A percentile compares a stretch with the other conserved stretches of the same genome.
Conservation (phyloP, 768 basidiomycete species). For the Lentinula raphanica region DNA sequence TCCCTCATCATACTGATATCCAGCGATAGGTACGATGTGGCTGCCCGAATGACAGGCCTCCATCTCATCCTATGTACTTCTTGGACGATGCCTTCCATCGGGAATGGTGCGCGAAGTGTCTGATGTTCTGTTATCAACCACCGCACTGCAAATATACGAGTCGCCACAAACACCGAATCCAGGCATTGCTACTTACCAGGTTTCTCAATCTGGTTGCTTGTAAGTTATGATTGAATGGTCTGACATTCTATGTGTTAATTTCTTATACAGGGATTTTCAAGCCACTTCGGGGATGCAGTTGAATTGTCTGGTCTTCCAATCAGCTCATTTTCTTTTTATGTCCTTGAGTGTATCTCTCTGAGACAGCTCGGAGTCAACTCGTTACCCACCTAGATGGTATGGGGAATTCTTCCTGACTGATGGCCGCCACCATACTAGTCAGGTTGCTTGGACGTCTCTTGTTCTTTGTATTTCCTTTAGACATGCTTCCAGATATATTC, state of each 20-base stretch:
- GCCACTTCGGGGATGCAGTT: constrained; percentile 1
- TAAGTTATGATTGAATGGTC: not conserved
- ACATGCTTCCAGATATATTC: too few relatives aligned
- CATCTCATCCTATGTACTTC: constrained; percentile 23
- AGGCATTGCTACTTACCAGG: not conserved
- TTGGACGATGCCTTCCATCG: constrained; percentile 30
- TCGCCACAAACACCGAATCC: not conserved
- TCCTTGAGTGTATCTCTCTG: too few relatives aligned
- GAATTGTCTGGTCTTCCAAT: too few relatives aligned
- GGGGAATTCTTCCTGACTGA: too few relatives aligned
- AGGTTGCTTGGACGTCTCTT: too few relatives aligned
- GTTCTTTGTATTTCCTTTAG: too few relatives aligned
- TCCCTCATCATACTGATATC: not conserved
- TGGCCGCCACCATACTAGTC: too few relatives aligned
- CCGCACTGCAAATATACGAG: constrained; percentile 15
- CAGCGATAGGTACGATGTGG: constrained; percentile 21
- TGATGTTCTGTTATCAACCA: constrained; percentile 22
- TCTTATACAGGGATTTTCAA: not conserved
- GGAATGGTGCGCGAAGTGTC: constrained; percentile 27
- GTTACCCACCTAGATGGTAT: too few relatives aligned
- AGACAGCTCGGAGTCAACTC: too few relatives aligned
- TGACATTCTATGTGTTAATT: not conserved
- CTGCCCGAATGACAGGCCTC: constrained; percentile 24
- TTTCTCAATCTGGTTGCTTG: not conserved
- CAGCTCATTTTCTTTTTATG: not conserved